Conservation (phyloP, 2,329 filamentous ascomycete species). For the Pseudocercospora eumusae region DNA sequence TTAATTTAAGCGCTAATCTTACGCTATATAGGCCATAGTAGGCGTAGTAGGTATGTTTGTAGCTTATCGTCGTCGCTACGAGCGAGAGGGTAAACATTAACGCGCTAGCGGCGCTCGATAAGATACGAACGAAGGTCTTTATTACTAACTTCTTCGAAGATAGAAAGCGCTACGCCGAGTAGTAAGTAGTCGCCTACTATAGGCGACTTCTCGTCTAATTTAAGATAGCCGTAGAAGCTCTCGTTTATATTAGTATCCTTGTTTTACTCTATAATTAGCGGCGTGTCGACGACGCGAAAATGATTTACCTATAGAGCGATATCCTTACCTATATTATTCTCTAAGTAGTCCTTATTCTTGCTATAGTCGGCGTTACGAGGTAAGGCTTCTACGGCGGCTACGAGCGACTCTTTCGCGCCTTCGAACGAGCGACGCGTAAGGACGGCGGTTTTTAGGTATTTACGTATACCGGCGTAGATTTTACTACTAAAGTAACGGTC, state of each 20-base stretch:
- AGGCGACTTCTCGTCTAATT: not conserved
- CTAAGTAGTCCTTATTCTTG: not conserved
- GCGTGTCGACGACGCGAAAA: not conserved
- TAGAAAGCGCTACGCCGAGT: not conserved
- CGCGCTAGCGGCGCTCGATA: not conserved
- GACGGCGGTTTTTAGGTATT: not conserved
- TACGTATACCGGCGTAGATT: not conserved
- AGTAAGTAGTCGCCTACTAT: not conserved
- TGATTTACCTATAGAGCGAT: too few species aligned
- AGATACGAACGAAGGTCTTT: not conserved
- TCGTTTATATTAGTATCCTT: not conserved
- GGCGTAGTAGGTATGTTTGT: not conserved
- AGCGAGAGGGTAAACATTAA: not conserved
- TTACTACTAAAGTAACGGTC: not conserved
- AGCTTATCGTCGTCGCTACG: not conserved
- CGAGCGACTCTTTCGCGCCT: not conserved
- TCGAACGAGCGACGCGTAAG: not conserved
- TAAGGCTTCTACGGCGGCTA: not conserved
- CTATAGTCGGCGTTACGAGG: not conserved
- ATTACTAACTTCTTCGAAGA: not conserved
- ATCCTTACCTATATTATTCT: not conserved
- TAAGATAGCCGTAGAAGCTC: not conserved
- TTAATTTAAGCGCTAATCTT: not conserved
- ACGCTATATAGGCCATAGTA: not conserved
- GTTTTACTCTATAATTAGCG: not conserved